Percentiles rank a stretch among this genome's conserved stretches.
phyloP scores from a whole-genome alignment of 139 green algal species.

The Pseudopediastrum boryanum region DNA sequence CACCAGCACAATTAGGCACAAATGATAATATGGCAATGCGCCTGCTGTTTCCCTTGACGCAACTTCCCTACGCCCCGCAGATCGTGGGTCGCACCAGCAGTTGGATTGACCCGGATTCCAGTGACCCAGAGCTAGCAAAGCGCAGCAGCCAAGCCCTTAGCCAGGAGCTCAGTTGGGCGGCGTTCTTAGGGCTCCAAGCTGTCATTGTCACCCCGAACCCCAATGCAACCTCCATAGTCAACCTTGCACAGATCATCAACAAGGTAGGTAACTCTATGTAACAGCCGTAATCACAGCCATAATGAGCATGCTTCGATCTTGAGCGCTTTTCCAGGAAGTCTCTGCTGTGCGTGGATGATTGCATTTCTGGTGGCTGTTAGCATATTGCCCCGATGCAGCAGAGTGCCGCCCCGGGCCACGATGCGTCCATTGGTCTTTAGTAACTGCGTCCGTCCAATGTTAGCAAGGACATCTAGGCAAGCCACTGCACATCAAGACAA shows the following conservation, averaged over 20 bases:
- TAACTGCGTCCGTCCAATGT: too few species aligned
- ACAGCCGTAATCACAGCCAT: too few species aligned
- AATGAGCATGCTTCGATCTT: too few species aligned
- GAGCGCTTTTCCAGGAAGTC: too few species aligned
- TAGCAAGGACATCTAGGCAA: too few species aligned
- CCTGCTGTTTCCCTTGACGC: neutral
- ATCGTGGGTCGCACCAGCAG: slow-evolving; percentile 76
- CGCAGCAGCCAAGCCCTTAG: slow-evolving; percentile 68
- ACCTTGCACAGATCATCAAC: slow-evolving; percentile 81
- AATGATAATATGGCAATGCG: neutral
- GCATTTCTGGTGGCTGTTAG: too few species aligned
- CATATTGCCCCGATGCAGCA: too few species aligned
- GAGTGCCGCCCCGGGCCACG: too few species aligned
- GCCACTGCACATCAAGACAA: too few species aligned
- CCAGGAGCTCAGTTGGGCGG: slow-evolving; percentile 92
- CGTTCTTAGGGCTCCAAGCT: slow-evolving; percentile 90
- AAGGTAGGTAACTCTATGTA: too few species aligned
- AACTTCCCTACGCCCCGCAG: slow-evolving; percentile 61
- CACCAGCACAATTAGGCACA: neutral
- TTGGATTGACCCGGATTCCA: slow-evolving; percentile 85
- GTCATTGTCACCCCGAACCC: slow-evolving; percentile 68
- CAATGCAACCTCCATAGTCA: slow-evolving; percentile 47
- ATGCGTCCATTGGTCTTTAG: too few species aligned
- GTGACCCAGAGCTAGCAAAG: slow-evolving; percentile 39
- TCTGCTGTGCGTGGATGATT: too few species aligned